Evolutionary conservation across 2,329 filamentous ascomycete genomes (phyloP), one percentile per base, ranked within the genome.

Genomic region (Scedosporium minutisporum): DNA sequence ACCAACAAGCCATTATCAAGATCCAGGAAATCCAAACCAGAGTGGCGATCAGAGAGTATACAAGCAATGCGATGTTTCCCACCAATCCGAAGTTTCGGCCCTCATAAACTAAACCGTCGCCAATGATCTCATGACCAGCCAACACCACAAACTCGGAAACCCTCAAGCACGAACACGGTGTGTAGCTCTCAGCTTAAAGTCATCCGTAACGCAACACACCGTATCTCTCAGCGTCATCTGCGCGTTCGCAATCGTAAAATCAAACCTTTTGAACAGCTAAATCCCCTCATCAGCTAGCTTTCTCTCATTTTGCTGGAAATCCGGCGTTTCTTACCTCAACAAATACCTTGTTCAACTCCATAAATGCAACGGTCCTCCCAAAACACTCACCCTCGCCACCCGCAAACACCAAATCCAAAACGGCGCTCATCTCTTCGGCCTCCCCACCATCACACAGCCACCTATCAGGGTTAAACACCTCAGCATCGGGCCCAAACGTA

Each of bases 381-480:
- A 81, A 67, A 65, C 79, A 81, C 65, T 72, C 68, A 63, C 71
- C 77, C 57, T 71, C 73, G 3, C 79, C 78, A 41, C 71, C 69
- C 12, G 75, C 75, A 68, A 81, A 81, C 0, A 77, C 70, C 16
- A 78, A 48, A 67, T 80, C 78, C 59, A 75, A 68, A 2, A 73
- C 76, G 33, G 69, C 68, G 38, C 73, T 70, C 71, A 78, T 79
- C 3, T 57, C 57, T n/a, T 69, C 69, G 16, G 70, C 68, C 62
- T 71, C 67, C 57, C 72, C 70, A 10, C 69, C 72, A 63, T 78
- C 72, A 2, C 27, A 21, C 12, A 83, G 66, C 78, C 80, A 83
- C 53, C 81, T 72, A 58, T 80, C 80, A 1, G 81, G 82, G 25
- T 75, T 71, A 66, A 78, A 83, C 0, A 74, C 62, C 44, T 74